Evolutionary conservation across 1,284 basidiomycete genomes (phyloP).

Genomic region (Trichosporon sp.): DNA sequence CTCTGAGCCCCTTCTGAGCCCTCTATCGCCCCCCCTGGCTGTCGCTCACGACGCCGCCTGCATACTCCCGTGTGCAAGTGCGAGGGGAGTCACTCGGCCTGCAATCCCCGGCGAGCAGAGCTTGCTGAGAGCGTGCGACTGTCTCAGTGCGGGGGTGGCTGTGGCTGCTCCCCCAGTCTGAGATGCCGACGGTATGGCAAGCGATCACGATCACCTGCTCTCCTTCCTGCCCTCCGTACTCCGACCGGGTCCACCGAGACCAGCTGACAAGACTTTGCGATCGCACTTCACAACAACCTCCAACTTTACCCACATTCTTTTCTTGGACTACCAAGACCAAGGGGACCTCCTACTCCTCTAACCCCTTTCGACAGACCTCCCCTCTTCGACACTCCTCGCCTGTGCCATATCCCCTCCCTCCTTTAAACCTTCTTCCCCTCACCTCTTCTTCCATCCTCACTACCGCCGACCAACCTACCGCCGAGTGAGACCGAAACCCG

Average conservation of each 20-base stretch:
- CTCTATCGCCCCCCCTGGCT: background rate
- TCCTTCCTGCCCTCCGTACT: background rate
- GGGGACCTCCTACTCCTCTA: background rate
- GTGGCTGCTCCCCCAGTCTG: background rate
- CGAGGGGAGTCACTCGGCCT: slow-evolving; percentile 9
- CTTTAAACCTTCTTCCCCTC: slow-evolving; percentile 8
- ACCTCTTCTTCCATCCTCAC: no score
- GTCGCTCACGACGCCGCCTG: slow-evolving; percentile 10
- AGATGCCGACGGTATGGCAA: background rate
- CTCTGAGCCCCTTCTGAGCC: background rate
- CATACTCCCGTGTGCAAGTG: slow-evolving; percentile 5
- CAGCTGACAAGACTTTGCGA: slow-evolving; percentile 10
- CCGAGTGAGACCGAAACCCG: background rate
- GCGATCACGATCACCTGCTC: slow-evolving; percentile 14
- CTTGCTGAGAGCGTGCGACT: background rate
- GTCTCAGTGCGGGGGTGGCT: slow-evolving; percentile 1
- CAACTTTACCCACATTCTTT: slow-evolving; percentile 18
- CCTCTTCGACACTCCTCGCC: background rate
- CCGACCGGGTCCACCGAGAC: background rate
- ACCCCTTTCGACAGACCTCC: background rate
- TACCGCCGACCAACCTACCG: background rate
- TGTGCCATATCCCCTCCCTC: background rate
- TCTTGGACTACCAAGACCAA: slow-evolving; percentile 7
- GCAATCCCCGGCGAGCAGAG: slow-evolving; percentile 13
- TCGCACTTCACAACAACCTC: slow-evolving; percentile 12